Evolutionary conservation across 768 basidiomycete genomes (phyloP).

Genomic region (Xerocomellus chrysenteron): DNA sequence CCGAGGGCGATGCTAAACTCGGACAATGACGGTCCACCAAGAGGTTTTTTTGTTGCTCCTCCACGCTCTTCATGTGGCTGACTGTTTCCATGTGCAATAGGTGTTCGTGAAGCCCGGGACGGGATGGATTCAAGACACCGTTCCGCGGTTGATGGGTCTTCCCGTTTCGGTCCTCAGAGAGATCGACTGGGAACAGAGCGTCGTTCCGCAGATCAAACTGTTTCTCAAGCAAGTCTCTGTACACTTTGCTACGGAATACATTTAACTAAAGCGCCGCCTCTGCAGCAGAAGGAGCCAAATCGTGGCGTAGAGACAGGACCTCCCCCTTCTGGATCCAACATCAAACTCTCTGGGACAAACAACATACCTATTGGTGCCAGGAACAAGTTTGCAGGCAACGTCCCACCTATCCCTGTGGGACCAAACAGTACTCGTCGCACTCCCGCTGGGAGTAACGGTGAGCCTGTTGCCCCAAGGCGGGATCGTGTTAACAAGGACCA

Average conservation of each 20-base stretch:
- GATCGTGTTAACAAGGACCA: conserved; percentile 19
- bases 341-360: conserved; percentile 34
- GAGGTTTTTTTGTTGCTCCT: conserved; percentile 7
- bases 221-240: conserved; percentile 17
- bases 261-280: background rate
- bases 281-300: conserved; percentile 20
- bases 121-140: conserved; percentile 20
- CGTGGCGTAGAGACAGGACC: conserved; percentile 15
- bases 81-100: background rate
- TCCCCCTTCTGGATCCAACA: conserved; percentile 13
- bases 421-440: conserved; percentile 1
- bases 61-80: background rate
- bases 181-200: conserved; percentile 24
- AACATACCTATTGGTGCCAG: conserved; percentile 31
- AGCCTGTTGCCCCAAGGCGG: conserved; percentile 19
- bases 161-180: conserved; percentile 17
- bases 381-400: conserved; percentile 22
- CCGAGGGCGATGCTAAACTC: conserved; percentile 38
- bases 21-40: conserved; percentile 18
- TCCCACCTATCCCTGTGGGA: background rate
- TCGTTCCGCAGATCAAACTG: conserved; percentile 14
- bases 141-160: conserved; percentile 7
- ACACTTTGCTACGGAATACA: background rate
- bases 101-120: conserved; percentile 22
- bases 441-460: conserved; percentile 17